Base-by-base conservation (phyloP, 495 filamentous ascomycete genomes). In the Penicillium salamii region DNA sequence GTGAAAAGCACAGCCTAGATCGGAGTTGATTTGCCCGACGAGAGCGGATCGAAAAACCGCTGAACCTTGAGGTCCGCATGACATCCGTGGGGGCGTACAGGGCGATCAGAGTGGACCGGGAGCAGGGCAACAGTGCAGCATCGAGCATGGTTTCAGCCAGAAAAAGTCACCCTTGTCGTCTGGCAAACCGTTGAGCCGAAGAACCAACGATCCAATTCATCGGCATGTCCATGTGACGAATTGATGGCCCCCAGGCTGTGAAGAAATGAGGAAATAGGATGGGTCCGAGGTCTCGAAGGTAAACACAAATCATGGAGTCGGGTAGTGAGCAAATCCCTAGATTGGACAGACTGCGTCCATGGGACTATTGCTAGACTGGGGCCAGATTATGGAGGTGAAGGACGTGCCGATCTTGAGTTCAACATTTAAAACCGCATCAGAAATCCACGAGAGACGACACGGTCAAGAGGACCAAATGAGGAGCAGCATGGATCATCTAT, bases 1-100 rank as follows among this genome's bases (percentile, higher is more conserved):
- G 32, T 53, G 28, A 37, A 55, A 41, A 36, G 11, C 18, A 32
- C 7, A 35, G 34, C 34, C 33, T 14, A 24, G 33, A 46, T 46
- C 31, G 32, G n/a, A 15, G 39, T 52, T 59, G 58, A 61, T 64
- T 61, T 62, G 55, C 29, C 29, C 29, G 11, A 32, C 49, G 56
- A 61, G 54, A 68, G 54, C 63, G 67, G 66, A 65, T 69, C 63
- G 61, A 66, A 54, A 58, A 59, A 68, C 61, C 66, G 63, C 66
- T 65, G 62, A 72, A 69, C 66, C 54, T 68, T 65, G 69, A 61
- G n/a, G 62, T 43, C 56, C 67, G 57, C 65, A 70, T 70, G 65
- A 70, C 62, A 67, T 67, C 48, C 65, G 48, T 53, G 44, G 36
- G 28, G 41, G 37, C 34, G 23, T 24, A 32, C 17, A 49, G 43